These are phyloP conservation scores for Thymus mandschuricus DNA, from an alignment of 257 asterid genomes.

Conservation along the genomic window DNA sequence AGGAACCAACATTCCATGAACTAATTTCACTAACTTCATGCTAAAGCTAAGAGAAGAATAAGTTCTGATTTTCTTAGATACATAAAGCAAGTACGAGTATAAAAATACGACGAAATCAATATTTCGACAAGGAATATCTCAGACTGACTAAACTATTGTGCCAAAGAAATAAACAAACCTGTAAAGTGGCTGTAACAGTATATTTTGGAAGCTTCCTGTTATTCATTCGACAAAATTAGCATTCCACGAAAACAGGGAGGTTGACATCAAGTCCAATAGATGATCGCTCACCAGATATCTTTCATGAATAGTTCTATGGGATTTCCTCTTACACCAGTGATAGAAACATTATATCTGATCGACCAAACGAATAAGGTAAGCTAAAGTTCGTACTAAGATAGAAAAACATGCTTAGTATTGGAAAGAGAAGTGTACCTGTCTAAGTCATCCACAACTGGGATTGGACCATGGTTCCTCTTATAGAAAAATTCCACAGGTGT, in stretches of 20 bases:
- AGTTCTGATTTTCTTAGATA: neutral
- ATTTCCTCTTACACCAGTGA: slow-evolving; percentile 56
- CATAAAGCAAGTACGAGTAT: neutral
- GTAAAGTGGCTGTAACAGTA: slow-evolving; percentile 85
- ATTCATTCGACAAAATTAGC: slow-evolving; percentile 31
- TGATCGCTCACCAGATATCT: slow-evolving; percentile 72
- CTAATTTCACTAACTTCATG: slow-evolving; percentile 1
- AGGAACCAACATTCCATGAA: slow-evolving; percentile 5
- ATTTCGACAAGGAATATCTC: neutral
- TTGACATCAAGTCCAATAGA: slow-evolving; percentile 7
- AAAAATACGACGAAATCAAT: neutral
- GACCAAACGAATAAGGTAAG: slow-evolving; percentile 29
- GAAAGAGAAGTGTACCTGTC: slow-evolving; percentile 55
- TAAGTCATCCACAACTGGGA: slow-evolving; percentile 77
- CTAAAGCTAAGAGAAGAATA: neutral
- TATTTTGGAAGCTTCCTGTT: slow-evolving; percentile 82
- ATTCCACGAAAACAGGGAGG: neutral
- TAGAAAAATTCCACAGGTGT: slow-evolving; percentile 91
- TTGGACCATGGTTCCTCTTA: slow-evolving; percentile 98
- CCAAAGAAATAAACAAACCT: slow-evolving; percentile 44
- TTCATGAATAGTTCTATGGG: slow-evolving; percentile 70
- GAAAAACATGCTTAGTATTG: neutral
- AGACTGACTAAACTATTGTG: neutral
- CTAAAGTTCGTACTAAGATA: slow-evolving; percentile 1
- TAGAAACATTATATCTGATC: slow-evolving; percentile 67